These are phyloP conservation scores for Colletotrichum sp. DNA, from an alignment of 2,329 filamentous ascomycete genomes.

Conservation along the genomic window DNA sequence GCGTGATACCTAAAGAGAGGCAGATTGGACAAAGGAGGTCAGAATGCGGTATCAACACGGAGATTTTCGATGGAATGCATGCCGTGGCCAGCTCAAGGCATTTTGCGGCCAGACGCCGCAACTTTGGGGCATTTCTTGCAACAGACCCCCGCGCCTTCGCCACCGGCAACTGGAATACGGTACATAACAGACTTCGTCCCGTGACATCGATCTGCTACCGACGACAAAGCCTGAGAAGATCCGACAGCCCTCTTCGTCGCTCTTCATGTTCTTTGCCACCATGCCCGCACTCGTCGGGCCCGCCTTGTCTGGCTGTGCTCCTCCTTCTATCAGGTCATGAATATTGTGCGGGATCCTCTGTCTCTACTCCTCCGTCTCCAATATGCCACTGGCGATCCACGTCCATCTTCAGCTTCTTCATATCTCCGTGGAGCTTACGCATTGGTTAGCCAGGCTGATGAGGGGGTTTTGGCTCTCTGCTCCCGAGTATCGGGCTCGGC, in stretches of 20 bases:
- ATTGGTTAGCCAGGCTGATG: neutral
- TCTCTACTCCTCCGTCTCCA: neutral
- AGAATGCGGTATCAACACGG: neutral
- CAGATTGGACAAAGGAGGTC: neutral
- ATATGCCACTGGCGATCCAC: neutral
- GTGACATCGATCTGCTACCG: neutral
- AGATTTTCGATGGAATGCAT: neutral
- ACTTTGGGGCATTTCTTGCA: neutral
- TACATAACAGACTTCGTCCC: neutral
- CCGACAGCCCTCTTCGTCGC: neutral
- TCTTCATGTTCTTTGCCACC: neutral
- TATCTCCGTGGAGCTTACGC: neutral
- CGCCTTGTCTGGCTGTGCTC: neutral
- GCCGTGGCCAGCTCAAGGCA: neutral
- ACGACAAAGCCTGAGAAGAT: neutral
- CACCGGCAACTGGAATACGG: neutral
- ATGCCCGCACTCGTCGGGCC: neutral
- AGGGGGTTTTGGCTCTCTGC: neutral
- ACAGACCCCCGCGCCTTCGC: neutral
- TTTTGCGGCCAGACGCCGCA: neutral
- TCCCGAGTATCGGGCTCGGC: neutral
- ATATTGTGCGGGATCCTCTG: neutral
- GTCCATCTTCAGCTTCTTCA: neutral
- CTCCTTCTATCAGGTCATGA: neutral
- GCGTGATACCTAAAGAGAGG: neutral